A percentile compares a stretch with the other conserved stretches of the same genome.
Conservation (phyloP, 2,329 filamentous ascomycete genomes). For the Fusarium torreyae region DNA sequence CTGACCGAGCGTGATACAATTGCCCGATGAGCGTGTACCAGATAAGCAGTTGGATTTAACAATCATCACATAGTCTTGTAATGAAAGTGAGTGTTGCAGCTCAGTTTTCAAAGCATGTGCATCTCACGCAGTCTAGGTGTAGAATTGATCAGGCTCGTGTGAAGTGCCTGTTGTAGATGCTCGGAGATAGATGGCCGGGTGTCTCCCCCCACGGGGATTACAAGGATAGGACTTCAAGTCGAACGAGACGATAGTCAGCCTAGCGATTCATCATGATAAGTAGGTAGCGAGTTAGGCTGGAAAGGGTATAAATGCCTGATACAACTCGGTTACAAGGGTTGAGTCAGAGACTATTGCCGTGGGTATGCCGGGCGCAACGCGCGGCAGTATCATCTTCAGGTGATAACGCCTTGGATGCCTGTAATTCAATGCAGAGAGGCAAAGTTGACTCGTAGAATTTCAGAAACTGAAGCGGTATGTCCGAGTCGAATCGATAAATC, state of each 20-base stretch:
- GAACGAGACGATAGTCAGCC: constrained; percentile 2
- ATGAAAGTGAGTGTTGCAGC: no score
- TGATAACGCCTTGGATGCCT: constrained; percentile 1
- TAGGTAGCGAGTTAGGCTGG: constrained; percentile 1
- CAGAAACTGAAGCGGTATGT: constrained; percentile 1
- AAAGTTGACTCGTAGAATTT: constrained; percentile 17
- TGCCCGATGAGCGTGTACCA: not conserved
- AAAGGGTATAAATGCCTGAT: constrained; percentile 35
- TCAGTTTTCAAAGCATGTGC: no score
- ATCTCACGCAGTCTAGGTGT: no score
- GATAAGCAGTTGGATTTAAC: no score
- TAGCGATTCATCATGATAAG: constrained; percentile 9
- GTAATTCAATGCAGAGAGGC: constrained; percentile 2
- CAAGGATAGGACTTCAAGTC: not conserved
- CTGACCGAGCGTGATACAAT: not conserved
- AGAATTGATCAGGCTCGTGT: not conserved
- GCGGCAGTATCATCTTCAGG: constrained; percentile 37
- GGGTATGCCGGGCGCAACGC: constrained; percentile 35
- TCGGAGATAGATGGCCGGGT: not conserved
- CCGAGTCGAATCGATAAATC: constrained; percentile 11
- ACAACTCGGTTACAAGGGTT: constrained; percentile 36
- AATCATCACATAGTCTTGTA: no score
- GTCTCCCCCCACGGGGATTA: not conserved
- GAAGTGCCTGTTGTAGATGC: not conserved
- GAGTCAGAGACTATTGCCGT: constrained; percentile 20